Percentiles rank a stretch among this genome's conserved stretches.
Conservation (phyloP, 495 filamentous ascomycete species). For the Aspergillus cristatus region DNA sequence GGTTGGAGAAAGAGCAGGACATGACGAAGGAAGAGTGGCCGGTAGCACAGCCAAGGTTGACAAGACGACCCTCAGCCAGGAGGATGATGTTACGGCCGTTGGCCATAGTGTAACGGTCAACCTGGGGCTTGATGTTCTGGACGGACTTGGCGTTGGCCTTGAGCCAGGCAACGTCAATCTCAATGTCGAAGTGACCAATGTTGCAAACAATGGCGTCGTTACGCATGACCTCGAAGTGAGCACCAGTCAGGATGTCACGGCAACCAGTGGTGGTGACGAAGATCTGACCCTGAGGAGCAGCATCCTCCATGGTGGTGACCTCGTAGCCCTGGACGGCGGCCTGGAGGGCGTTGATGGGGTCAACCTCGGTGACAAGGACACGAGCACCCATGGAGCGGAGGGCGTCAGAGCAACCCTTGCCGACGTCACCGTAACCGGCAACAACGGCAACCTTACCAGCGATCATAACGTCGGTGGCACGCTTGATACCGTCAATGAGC, state of each 20-base stretch:
- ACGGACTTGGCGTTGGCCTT: constrained; percentile 89
- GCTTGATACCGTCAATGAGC: constrained; percentile 98
- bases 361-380: constrained; percentile 92
- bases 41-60: constrained; percentile 98
- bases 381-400: constrained; percentile 95
- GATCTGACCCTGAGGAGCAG: constrained; percentile 80
- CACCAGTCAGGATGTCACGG: constrained; percentile 87
- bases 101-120: constrained; percentile 92
- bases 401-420: constrained; percentile 95
- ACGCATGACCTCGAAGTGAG: constrained; percentile 94
- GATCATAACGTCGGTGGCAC: constrained; percentile 99
- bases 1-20: constrained; percentile 99
- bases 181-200: constrained; percentile 99
- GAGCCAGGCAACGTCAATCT: constrained; percentile 99
- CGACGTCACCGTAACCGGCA: constrained; percentile 97
- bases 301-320: constrained; percentile 97
- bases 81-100: constrained; percentile 97
- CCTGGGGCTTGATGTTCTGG: constrained; percentile 99
- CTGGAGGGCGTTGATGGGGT: constrained; percentile 99
- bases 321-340: constrained; percentile 95
- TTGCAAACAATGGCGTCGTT: constrained; percentile 99
- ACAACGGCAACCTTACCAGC: constrained; percentile 97
- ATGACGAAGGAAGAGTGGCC: constrained; percentile 99
- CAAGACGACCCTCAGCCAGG: constrained; percentile 93
- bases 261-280: constrained; percentile 99